A percentile compares a stretch with the other conserved stretches of the same genome.
Evolutionary conservation across 2,329 filamentous ascomycete species (phyloP).

Genomic region (Mollisiaceae sp.): DNA sequence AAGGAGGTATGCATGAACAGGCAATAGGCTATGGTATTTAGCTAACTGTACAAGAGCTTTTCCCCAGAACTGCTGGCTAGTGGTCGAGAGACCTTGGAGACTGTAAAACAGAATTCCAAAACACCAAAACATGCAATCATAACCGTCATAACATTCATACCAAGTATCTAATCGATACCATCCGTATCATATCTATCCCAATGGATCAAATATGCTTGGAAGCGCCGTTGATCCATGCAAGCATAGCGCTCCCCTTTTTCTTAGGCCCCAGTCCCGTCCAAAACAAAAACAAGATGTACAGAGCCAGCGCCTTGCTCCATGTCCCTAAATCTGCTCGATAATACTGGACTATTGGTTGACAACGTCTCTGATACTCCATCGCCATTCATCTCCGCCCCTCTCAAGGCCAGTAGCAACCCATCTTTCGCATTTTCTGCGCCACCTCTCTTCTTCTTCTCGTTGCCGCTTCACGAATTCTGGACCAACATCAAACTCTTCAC

Average conservation of each 20-base stretch:
- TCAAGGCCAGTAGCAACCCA: conserved; percentile 69
- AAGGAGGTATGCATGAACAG: neutral
- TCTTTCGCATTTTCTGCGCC: conserved; percentile 84
- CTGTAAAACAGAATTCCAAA: neutral
- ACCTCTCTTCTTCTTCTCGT: conserved; percentile 88
- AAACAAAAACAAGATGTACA: conserved; percentile 1
- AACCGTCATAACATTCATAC: conserved; percentile 19
- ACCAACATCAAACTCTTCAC: conserved; percentile 96
- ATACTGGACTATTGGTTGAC: conserved; percentile 42
- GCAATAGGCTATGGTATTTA: neutral
- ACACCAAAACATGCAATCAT: conserved; percentile 16
- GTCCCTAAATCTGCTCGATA: neutral
- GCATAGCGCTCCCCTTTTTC: conserved; percentile 3
- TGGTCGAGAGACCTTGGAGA: neutral
- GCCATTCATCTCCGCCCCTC: conserved; percentile 67
- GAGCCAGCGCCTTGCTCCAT: conserved; percentile 6
- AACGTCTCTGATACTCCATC: conserved; percentile 75
- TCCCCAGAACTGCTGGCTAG: conserved; percentile 3
- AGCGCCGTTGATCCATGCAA: conserved; percentile 10
- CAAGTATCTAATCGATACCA: conserved; percentile 10
- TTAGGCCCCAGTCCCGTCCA: neutral
- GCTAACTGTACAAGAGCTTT: neutral
- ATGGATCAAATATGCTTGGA: conserved; percentile 1
- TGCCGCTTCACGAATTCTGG: conserved; percentile 91
- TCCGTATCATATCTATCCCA: conserved; percentile 13